Base-by-base conservation (phyloP, 768 basidiomycete genomes). In the Termitomyces sp. region DNA sequence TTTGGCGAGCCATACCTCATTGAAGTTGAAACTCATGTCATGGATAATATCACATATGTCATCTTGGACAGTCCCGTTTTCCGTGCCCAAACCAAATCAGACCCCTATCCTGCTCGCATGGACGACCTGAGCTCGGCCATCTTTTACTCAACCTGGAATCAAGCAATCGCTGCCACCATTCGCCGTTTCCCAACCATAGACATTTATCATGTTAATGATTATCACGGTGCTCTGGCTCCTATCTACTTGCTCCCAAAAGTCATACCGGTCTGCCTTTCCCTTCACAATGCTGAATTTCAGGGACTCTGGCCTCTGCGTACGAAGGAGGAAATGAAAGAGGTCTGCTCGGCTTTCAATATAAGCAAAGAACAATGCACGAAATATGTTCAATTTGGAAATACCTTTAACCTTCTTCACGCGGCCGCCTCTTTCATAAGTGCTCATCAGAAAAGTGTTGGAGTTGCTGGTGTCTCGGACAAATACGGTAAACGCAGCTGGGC, bases 131-230 rank as follows among this genome's bases (percentile, higher is more conserved):
- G 89, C 63, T 96, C 94, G 10, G 94, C 94, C 43, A 96, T 96
- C 68, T 97, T 96, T 80, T 97, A 97, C 71, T 96, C 94, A 50
- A 94, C 94, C 18, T 97, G 94, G 94, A 97, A 97, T 67, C 94
- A 97, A 73, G 92, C 94, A 45, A 94, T 97, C 62, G 93, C 94
- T 18, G 87, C 92, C 46, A 91, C 93, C 33, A 89, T 97, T 62
- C 87, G 92, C 61, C 85, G 93, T 55, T 78, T 77, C 74, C 92
- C 94, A 1, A 85, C 86, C 63, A 86, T 96, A 65, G 94, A 97
- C 68, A 88, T 97, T 61, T 96, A 96, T 72, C 94, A 96, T 73
- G 75, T 96, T 75, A 96, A 96, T 70, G 91, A 97, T 67, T 97
- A 96, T 69, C 94, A 97, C 65, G 94, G 93, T 60, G 91, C 93